Percentiles rank a stretch among this genome's conserved stretches.
These are phyloP conservation scores for Monosiga brevicollis DNA, from an alignment of 78 protist species.

Conservation along the genomic window DNA sequence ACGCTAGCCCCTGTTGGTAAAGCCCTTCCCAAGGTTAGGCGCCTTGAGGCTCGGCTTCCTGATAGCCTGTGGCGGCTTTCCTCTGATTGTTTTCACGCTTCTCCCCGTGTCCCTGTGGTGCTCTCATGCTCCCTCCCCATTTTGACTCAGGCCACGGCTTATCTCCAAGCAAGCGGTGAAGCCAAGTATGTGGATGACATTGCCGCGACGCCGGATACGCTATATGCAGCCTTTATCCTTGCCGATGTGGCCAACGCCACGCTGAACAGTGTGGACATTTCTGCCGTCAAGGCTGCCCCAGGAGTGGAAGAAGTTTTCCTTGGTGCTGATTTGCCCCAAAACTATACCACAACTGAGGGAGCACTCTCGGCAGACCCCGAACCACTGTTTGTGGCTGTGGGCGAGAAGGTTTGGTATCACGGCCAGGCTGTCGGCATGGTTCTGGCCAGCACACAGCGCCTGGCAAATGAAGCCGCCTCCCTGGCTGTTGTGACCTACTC, in stretches of 20 bases:
- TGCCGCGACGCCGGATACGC: neutral
- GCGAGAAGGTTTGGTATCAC: neutral
- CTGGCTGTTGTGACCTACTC: neutral
- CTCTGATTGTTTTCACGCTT: neutral
- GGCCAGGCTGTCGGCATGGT: conserved; percentile 36
- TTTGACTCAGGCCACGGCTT: neutral
- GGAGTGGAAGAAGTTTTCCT: too few species aligned
- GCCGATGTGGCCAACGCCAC: neutral
- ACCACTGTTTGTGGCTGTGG: neutral
- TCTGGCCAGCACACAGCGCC: conserved; percentile 26
- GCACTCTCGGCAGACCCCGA: too few species aligned
- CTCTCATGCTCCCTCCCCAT: neutral
- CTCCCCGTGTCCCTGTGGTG: neutral
- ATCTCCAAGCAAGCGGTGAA: conserved; percentile 30
- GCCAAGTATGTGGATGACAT: conserved; percentile 18
- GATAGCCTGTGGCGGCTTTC: neutral
- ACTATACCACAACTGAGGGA: too few species aligned
- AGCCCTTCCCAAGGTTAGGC: neutral
- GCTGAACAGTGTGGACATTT: neutral
- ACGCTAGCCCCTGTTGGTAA: neutral
- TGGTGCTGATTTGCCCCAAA: too few species aligned
- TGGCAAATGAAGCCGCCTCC: conserved; percentile 22
- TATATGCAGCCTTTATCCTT: conserved; percentile 16
- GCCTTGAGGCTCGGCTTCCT: neutral
- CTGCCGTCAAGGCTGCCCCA: conserved; percentile 5